Evolutionary conservation across 2,329 filamentous ascomycete species (phyloP).

Genomic region (Trichoderma aggressivum): DNA sequence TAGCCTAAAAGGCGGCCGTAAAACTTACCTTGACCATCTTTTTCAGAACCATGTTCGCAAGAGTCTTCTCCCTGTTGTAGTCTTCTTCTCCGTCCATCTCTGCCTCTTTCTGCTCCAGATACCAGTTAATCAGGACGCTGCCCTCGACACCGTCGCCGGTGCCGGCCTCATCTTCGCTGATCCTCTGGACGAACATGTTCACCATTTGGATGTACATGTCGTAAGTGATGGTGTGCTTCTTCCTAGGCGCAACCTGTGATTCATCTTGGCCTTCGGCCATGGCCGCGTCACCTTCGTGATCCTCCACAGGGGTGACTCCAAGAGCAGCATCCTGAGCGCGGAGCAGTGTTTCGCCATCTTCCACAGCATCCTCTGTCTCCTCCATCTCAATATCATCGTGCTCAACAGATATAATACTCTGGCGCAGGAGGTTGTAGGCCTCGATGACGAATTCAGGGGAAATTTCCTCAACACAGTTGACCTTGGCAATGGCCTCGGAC

Average conservation of each 20-base stretch:
- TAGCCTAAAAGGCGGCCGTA: background rate
- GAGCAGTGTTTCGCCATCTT: conserved; percentile 45
- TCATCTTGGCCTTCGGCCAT: conserved; percentile 34
- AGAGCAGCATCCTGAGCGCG: conserved; percentile 41
- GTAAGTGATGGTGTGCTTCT: conserved; percentile 86
- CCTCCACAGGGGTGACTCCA: conserved; percentile 44
- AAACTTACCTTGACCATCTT: conserved; percentile 86
- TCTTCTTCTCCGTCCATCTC: conserved; percentile 80
- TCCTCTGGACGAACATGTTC: conserved; percentile 75
- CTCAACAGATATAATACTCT: conserved; percentile 96
- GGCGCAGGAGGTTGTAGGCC: conserved; percentile 83
- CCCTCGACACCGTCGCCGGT: conserved; percentile 81
- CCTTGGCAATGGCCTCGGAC: conserved; percentile 96
- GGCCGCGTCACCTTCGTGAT: conserved; percentile 45
- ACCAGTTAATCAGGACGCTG: conserved; percentile 81
- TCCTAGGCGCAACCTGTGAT: conserved; percentile 36
- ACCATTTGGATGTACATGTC: conserved; percentile 93
- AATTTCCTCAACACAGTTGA: conserved; percentile 92
- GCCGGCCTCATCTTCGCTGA: conserved; percentile 76
- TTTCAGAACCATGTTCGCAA: conserved; percentile 84
- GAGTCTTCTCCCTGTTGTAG: conserved; percentile 67
- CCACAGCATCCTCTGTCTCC: conserved; percentile 59
- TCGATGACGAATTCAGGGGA: conserved; percentile 81
- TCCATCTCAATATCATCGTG: conserved; percentile 96
- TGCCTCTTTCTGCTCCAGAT: conserved; percentile 84